Evolutionary conservation across 768 basidiomycete genomes (phyloP).

Genomic region (Epithele typhae): DNA sequence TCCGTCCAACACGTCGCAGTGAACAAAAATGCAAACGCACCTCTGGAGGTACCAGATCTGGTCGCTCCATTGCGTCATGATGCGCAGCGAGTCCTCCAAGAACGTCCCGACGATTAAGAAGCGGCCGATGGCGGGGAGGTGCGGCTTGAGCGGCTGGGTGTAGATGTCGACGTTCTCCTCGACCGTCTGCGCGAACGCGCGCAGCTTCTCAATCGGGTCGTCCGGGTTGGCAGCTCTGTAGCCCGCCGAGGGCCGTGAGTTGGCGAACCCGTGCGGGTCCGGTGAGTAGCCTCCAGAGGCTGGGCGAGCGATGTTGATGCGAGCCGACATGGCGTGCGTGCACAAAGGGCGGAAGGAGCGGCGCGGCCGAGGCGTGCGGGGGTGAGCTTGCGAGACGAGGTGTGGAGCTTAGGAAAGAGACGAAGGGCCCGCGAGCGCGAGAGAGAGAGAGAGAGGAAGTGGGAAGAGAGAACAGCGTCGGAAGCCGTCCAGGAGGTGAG

Average conservation of each 20-base stretch:
- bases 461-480: too few species aligned
- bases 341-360: too few species aligned
- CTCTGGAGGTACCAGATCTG: conserved; percentile 98
- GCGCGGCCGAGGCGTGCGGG: too few species aligned
- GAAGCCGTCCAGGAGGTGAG: conserved; percentile 11
- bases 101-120: conserved; percentile 99
- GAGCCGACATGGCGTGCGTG: conserved; percentile 79
- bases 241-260: conserved; percentile 62
- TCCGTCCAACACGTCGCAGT: too few species aligned
- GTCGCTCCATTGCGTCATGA: conserved; percentile 92
- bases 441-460: too few species aligned
- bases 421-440: conserved; percentile 12
- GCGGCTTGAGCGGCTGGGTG: conserved; percentile 89
- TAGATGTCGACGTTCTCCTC: conserved; percentile 93
- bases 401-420: conserved; percentile 17
- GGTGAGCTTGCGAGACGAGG: conserved; percentile 19
- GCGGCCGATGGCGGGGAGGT: conserved; percentile 91
- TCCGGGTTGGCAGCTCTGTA: conserved; percentile 80
- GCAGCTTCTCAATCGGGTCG: conserved; percentile 76
- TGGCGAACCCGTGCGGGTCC: conserved; percentile 80
- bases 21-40: too few species aligned
- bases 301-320: conserved; percentile 80
- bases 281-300: conserved; percentile 43
- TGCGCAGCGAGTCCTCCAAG: conserved; percentile 92
- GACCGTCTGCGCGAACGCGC: conserved; percentile 63